Conservation (phyloP, 148 eudicot genomes). For the Camellia lanceoleosa region DNA sequence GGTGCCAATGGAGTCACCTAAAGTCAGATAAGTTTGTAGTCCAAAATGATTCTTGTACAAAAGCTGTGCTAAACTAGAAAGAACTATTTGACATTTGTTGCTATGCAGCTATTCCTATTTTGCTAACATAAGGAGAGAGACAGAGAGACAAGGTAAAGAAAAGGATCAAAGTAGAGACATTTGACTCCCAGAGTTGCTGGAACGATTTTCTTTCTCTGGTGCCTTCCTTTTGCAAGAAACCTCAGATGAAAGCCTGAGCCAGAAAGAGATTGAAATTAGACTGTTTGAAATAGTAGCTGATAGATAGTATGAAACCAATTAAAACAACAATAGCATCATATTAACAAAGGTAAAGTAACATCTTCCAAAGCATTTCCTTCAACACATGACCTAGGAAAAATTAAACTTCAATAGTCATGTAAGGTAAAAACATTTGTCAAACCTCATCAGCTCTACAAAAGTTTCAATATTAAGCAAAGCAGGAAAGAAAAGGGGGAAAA, state of each 20-base stretch:
- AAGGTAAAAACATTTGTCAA: neutral
- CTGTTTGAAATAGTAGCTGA: neutral
- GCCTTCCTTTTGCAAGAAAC: constrained; percentile 40
- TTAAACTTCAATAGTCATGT: neutral
- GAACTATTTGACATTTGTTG: neutral
- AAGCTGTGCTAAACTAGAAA: neutral
- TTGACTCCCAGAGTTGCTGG: constrained; percentile 31
- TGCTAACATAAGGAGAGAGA: constrained; percentile 6
- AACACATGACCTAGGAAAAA: neutral
- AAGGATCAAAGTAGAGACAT: constrained; percentile 17
- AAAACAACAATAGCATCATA: neutral
- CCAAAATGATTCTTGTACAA: neutral
- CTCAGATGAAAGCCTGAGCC: constrained; percentile 38
- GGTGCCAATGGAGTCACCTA: neutral
- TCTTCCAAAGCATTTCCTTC: neutral
- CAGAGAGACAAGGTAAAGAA: neutral
- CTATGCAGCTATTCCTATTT: neutral
- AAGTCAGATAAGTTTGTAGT: neutral
- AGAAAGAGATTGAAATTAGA: neutral
- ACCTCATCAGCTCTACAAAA: too few species aligned
- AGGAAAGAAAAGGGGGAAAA: neutral
- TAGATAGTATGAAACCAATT: neutral
- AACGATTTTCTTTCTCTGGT: constrained; percentile 27
- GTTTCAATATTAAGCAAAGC: neutral
- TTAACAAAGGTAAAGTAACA: neutral